Base-by-base conservation (phyloP, 2,329 filamentous ascomycete species). In the Phaeosphaeria sp. region DNA sequence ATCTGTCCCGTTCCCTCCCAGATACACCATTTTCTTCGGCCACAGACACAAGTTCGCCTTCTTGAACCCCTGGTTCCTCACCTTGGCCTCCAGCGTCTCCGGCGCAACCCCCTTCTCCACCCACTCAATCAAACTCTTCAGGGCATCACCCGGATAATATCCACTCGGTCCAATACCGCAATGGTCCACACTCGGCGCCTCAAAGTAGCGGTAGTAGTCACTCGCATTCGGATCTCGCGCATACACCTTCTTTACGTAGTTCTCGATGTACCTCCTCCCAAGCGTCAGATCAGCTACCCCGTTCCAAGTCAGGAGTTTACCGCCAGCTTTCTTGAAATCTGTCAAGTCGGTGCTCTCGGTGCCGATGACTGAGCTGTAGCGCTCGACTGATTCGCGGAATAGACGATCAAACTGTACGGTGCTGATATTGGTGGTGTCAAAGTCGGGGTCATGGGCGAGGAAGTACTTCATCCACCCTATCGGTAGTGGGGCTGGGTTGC, bases 141-240 rank as follows among this genome's bases (percentile, higher is more conserved):
- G 50, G 6, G 66, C 54, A 55, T 69, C 54, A 2, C 52, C 60
- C 11, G 71, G 72, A 39, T 63, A 56, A 51, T 63, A 60, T 1
- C 73, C 71, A 1, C 68, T 69, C 18, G 61, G 51, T 5, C 42
- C 42, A 13, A 21, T 13, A 0, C 54, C 62, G 54, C 71, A 74
- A 52, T 75, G 72, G 25, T 59, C 60, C 1, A 74, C 64, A 1
- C 71, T 71, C 13, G 72, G 73, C 10, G 72, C 73, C n/a, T 73
- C 61, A 44, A 76, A 75, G 18, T 73, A 55, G 1, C 71, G 67
- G 51, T 66, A 72, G 50, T 65, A 74, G 3, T 73, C 65, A 30
- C 50, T 50, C 9, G 60, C 51, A 6, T 61, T 46, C 2, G 55
- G 9, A 46, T 71, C 58, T 1, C 49, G 46, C 27, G 68, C 60